Percentiles rank a stretch among this genome's conserved stretches.
Evolutionary conservation across 1,284 basidiomycete genomes (phyloP).

Genomic region (Phlebopus sp.): DNA sequence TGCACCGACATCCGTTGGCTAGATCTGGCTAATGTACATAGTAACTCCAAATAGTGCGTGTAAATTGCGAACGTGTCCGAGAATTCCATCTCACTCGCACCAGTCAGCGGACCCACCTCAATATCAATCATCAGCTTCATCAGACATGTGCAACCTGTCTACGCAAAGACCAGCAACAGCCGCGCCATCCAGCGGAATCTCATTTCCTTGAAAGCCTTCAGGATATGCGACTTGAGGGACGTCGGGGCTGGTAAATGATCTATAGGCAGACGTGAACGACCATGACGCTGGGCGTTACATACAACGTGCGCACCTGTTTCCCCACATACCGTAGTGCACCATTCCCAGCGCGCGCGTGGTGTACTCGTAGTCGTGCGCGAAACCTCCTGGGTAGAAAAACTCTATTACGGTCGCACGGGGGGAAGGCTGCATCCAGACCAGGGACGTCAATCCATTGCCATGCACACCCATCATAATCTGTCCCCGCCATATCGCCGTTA

Average conservation of each 20-base stretch:
- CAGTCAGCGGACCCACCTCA: too few relatives aligned
- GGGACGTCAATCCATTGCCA: slow-evolving; percentile 79
- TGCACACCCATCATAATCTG: slow-evolving; percentile 88
- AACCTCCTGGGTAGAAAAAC: slow-evolving; percentile 84
- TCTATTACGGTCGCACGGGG: slow-evolving; percentile 80
- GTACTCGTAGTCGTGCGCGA: slow-evolving; percentile 84
- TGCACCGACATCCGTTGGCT: too few relatives aligned
- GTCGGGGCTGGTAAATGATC: slow-evolving; percentile 50
- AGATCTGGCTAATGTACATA: too few relatives aligned
- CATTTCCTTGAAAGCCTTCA: slow-evolving; percentile 54
- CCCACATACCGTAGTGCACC: slow-evolving; percentile 85
- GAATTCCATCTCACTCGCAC: too few relatives aligned
- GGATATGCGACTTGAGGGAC: slow-evolving; percentile 46
- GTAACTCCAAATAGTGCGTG: too few relatives aligned
- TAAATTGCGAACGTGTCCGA: too few relatives aligned
- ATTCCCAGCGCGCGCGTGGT: slow-evolving; percentile 79
- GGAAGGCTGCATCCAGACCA: slow-evolving; percentile 83
- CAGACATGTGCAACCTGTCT: slow-evolving; percentile 35
- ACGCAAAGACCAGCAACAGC: slow-evolving; percentile 46
- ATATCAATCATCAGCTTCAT: slow-evolving; percentile 2
- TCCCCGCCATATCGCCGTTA: neutral
- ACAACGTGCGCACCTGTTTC: slow-evolving; percentile 39
- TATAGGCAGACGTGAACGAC: slow-evolving; percentile 18
- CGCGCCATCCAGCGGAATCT: slow-evolving; percentile 51
- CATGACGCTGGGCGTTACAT: neutral